phyloP scores from a whole-genome alignment of 495 filamentous ascomycete species.

The Xeromyces bisporus region DNA sequence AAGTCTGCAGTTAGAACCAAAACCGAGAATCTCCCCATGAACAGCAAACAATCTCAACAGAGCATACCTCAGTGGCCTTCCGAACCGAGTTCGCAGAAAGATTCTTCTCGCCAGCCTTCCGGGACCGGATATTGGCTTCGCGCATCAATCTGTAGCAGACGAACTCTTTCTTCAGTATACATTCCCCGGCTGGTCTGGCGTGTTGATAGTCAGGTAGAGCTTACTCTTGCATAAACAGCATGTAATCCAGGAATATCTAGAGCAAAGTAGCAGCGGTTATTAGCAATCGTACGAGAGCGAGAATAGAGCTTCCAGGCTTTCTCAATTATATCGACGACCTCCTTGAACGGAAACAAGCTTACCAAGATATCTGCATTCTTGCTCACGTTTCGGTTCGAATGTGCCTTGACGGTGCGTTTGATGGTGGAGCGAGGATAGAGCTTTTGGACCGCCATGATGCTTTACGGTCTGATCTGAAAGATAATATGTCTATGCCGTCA shows the following conservation, averaged over 20 bases:
- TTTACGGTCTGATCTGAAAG: no score
- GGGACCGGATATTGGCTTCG: slow-evolving; percentile 62
- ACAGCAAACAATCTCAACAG: background rate
- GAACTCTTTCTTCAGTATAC: slow-evolving; percentile 2
- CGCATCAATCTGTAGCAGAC: slow-evolving; percentile 50
- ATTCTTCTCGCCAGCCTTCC: slow-evolving; percentile 52
- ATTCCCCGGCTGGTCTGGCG: background rate
- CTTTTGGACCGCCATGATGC: slow-evolving; percentile 40
- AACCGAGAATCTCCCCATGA: background rate
- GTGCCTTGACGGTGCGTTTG: slow-evolving; percentile 79
- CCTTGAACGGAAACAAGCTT: slow-evolving; percentile 11
- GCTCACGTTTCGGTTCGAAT: slow-evolving; percentile 59
- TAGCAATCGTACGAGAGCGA: slow-evolving; percentile 4
- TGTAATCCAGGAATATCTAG: slow-evolving; percentile 79
- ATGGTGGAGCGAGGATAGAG: slow-evolving; percentile 73
- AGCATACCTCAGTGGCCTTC: slow-evolving; percentile 56
- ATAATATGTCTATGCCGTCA: no score
- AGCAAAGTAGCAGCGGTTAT: background rate
- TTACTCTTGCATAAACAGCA: slow-evolving; percentile 79
- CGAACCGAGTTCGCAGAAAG: slow-evolving; percentile 58
- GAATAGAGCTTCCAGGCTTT: background rate
- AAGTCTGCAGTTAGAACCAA: no score
- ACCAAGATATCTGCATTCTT: slow-evolving; percentile 83
- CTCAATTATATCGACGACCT: background rate
- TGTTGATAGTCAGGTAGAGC: slow-evolving; percentile 3